Evolutionary conservation across 768 basidiomycete genomes (phyloP).

Genomic region (Lentinus brumalis): DNA sequence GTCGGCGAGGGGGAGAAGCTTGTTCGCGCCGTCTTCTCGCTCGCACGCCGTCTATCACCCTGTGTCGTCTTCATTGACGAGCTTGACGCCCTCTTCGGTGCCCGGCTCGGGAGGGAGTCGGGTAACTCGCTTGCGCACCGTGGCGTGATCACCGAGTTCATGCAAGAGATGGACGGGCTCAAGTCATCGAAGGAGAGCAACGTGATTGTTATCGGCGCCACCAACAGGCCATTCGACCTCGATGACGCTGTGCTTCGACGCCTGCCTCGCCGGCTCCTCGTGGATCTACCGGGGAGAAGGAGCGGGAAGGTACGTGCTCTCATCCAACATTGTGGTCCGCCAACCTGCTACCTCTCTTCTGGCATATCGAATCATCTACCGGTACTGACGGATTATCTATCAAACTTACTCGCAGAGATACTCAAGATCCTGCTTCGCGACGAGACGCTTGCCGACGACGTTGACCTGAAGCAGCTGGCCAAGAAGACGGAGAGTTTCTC

Average conservation of each 20-base stretch:
- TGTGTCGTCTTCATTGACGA: conserved; percentile 96
- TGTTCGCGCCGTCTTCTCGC: conserved; percentile 84
- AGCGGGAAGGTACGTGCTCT: conserved; percentile 68
- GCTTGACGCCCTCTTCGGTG: conserved; percentile 90
- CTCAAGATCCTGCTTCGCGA: conserved; percentile 85
- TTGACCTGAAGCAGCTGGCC: conserved; percentile 62
- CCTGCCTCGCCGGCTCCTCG: conserved; percentile 80
- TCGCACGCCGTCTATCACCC: conserved; percentile 83
- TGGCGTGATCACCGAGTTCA: conserved; percentile 88
- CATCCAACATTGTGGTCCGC: neutral
- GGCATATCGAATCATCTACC: neutral
- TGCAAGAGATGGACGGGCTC: conserved; percentile 97
- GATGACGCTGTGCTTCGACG: conserved; percentile 92
- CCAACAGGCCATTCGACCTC: conserved; percentile 88
- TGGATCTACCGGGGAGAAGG: conserved; percentile 86
- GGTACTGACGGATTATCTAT: conserved; percentile 2
- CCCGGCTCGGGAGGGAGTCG: conserved; percentile 76
- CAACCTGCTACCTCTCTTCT: neutral
- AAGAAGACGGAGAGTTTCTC: conserved; percentile 84
- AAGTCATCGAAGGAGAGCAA: conserved; percentile 76
- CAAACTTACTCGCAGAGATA: conserved; percentile 58
- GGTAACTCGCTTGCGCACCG: conserved; percentile 84
- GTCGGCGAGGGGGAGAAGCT: conserved; percentile 90
- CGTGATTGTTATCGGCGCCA: conserved; percentile 91
- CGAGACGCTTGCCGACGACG: conserved; percentile 66